Evolutionary conservation across 441 rosid genomes (phyloP).

Genomic region (Populus trichocarpa): DNA sequence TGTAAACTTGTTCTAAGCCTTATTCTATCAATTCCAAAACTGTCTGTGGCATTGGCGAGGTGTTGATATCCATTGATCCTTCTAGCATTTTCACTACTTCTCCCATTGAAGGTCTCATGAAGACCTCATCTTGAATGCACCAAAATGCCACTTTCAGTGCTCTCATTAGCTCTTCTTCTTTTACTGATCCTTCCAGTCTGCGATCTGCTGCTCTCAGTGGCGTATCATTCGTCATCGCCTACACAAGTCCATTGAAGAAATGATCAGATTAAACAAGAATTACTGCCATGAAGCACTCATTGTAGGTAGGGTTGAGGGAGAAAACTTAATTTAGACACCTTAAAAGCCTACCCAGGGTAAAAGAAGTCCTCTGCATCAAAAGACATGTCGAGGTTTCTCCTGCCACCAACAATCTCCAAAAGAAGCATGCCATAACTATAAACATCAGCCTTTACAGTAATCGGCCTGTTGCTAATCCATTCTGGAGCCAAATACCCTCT

Average conservation of each 20-base stretch:
- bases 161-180: slow-evolving; percentile 64
- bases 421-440: slow-evolving; percentile 94
- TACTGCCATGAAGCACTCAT: not conserved
- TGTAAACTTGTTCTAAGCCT: slow-evolving; percentile 77
- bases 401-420: slow-evolving; percentile 78
- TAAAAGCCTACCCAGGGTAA: slow-evolving; percentile 86
- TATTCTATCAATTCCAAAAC: slow-evolving; percentile 74
- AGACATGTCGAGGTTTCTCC: slow-evolving; percentile 91
- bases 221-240: slow-evolving; percentile 59
- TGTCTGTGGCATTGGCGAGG: slow-evolving; percentile 80
- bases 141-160: slow-evolving; percentile 74
- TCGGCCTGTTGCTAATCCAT: slow-evolving; percentile 85
- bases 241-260: not conserved
- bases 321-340: slow-evolving; percentile 31
- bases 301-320: not conserved
- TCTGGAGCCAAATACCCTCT: slow-evolving; percentile 95
- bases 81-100: slow-evolving; percentile 82
- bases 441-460: slow-evolving; percentile 90
- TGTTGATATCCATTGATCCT: slow-evolving; percentile 50
- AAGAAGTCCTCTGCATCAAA: slow-evolving; percentile 64
- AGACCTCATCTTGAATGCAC: slow-evolving; percentile 88
- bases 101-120: slow-evolving; percentile 81
- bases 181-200: slow-evolving; percentile 49
- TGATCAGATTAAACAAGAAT: not conserved
- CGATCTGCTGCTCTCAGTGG: slow-evolving; percentile 60